Evolutionary conservation across 768 basidiomycete genomes (phyloP).

Genomic region (Podaxis rugospora): DNA sequence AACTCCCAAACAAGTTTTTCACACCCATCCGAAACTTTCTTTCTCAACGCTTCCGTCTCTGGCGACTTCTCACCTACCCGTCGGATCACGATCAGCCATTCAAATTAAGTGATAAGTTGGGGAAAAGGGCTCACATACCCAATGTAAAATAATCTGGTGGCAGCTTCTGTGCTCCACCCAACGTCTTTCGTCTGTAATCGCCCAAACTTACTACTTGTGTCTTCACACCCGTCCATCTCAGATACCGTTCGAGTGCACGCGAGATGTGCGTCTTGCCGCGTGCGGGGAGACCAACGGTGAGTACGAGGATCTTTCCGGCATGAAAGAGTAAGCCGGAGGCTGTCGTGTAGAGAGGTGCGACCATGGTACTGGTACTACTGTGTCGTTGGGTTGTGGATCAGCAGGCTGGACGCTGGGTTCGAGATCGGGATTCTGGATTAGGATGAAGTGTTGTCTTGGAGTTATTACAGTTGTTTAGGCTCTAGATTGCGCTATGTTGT

Average conservation of each 20-base stretch:
- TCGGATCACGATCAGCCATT: not conserved
- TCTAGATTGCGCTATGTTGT: not conserved
- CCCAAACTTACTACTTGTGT: constrained; percentile 93
- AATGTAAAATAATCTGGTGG: constrained; percentile 91
- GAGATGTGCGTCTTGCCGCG: constrained; percentile 97
- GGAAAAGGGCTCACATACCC: constrained; percentile 36
- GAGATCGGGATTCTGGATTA: not conserved
- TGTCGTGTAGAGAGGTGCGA: constrained; percentile 94
- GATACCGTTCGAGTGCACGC: constrained; percentile 91
- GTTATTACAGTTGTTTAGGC: not conserved
- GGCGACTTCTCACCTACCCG: constrained; percentile 66
- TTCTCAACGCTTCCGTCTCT: constrained; percentile 76
- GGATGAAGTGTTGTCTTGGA: not conserved
- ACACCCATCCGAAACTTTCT: constrained; percentile 74
- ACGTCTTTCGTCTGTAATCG: constrained; percentile 86
- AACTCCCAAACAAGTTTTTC: constrained; percentile 88
- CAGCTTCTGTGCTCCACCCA: constrained; percentile 84
- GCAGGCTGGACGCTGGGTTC: not conserved
- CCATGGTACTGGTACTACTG: constrained; percentile 50
- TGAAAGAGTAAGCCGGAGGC: constrained; percentile 83
- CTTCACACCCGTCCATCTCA: constrained; percentile 97
- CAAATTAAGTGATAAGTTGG: not conserved
- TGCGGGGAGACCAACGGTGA: constrained; percentile 91
- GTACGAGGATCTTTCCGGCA: constrained; percentile 92
- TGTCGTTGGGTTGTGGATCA: not conserved